A percentile compares a stretch with the other conserved stretches of the same genome.
Evolutionary conservation across 345 rosid genomes (phyloP).

Genomic region (Triadica sebifera): DNA sequence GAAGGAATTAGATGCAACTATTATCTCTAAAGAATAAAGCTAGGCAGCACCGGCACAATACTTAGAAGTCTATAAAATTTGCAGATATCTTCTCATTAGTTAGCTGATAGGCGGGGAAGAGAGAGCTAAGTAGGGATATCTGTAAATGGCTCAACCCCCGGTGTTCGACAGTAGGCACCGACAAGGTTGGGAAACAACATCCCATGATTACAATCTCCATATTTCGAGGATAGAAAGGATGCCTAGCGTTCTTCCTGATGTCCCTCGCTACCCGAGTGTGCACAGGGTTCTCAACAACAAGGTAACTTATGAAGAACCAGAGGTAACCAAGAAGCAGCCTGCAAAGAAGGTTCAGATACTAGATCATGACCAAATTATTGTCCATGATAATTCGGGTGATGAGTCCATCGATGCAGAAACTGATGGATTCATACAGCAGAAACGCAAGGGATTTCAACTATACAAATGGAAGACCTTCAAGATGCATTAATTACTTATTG

Average conservation of each 20-base stretch:
- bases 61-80: neutral
- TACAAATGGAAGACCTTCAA: slow-evolving; percentile 51
- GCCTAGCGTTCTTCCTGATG: slow-evolving; percentile 32
- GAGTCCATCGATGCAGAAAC: slow-evolving; percentile 27
- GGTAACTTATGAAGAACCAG: slow-evolving; percentile 4
- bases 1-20: slow-evolving; percentile 37
- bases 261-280: slow-evolving; percentile 45
- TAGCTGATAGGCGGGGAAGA: neutral
- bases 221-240: slow-evolving; percentile 23
- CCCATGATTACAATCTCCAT: slow-evolving; percentile 40
- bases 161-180: slow-evolving; percentile 16
- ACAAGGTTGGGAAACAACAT: slow-evolving; percentile 27
- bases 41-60: too few species aligned
- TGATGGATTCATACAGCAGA: slow-evolving; percentile 36
- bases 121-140: neutral
- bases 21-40: slow-evolving; percentile 27
- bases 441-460: slow-evolving; percentile 34
- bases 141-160: slow-evolving; percentile 13
- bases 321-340: slow-evolving; percentile 20
- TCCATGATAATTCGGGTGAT: neutral
- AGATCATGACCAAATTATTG: slow-evolving; percentile 24
- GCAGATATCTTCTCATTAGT: neutral
- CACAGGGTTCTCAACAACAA: slow-evolving; percentile 38
- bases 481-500: neutral
- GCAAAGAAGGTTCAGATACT: slow-evolving; percentile 39